Base-by-base conservation (phyloP, 2,329 filamentous ascomycete genomes). In the Epichloe uncinata region DNA sequence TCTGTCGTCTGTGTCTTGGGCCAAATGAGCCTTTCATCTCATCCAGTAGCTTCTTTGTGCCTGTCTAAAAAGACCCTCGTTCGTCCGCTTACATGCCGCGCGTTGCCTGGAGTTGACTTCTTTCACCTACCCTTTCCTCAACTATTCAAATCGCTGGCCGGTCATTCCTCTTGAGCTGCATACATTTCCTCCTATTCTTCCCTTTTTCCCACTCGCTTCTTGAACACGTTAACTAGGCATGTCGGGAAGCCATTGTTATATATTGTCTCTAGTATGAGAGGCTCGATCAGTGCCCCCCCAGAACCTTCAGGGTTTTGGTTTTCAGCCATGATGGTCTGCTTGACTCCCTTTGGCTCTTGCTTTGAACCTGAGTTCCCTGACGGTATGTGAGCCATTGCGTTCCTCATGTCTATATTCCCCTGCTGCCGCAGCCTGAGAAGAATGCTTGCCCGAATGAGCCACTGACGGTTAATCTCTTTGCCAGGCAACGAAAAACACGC, bases 231-330 rank as follows among this genome's bases (percentile, higher is more conserved):
- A 2, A 2, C 47, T 50, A 51, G 55, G 51, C 49, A 55, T 54
- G 50, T 37, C 11, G 26, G 30, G n/a, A 41, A 45, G 42, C 11
- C 18, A 35, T 18, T 38, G 38, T 42, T 35, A 49, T 43, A 42
- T 50, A 47, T 48, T 50, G 30, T 44, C 50, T 50, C 50, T 61
- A 65, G 59, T 54, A 73, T 73, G 69, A 70, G 66, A 61, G 56
- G 60, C 56, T 61, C 68, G 60, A 66, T 63, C 63, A 66, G 64
- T 59, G 67, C 71, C 58, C 61, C 60, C 61, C 60, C 62, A 60
- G 66, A 67, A 59, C 62, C 65, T 43, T 69, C 67, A 59, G 58
- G 66, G 52, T 72, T 72, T 53, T 77, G 73, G 71, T 66, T 76
- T 52, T 65, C 67, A 55, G 69, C 67, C 51, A 54, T 75, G 54